Conservation (phyloP, 2,329 filamentous ascomycete genomes). For the Colletotrichum tropicicola region DNA sequence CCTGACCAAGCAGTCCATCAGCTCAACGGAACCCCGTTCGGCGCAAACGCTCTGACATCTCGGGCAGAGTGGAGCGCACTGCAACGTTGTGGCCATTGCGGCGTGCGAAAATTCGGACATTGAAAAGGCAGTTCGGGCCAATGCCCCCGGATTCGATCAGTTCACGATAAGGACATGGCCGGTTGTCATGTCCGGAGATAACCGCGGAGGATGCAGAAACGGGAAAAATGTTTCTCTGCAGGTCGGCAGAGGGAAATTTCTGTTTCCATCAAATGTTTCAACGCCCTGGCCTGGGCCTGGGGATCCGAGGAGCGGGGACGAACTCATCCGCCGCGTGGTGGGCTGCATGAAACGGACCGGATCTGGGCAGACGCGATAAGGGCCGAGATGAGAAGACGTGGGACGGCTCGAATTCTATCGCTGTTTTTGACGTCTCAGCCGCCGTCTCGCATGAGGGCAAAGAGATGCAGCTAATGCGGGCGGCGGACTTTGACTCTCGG, state of each 20-base stretch:
- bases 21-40: constrained; percentile 7
- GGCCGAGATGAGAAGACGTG: background rate
- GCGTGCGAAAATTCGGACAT: constrained; percentile 11
- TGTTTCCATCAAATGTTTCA: constrained; percentile 30
- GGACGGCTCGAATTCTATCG: background rate
- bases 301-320: constrained; percentile 21
- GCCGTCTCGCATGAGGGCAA: constrained; percentile 1
- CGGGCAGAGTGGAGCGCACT: constrained; percentile 13
- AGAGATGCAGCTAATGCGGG: background rate
- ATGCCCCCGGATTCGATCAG: background rate
- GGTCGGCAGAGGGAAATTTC: background rate
- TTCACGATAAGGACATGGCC: constrained; percentile 2
- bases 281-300: constrained; percentile 5
- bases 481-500: background rate
- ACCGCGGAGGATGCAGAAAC: constrained; percentile 10
- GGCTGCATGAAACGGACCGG: constrained; percentile 26
- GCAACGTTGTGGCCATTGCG: constrained; percentile 16
- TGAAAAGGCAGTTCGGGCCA: background rate
- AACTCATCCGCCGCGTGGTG: constrained; percentile 8
- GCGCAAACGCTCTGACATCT: constrained; percentile 22
- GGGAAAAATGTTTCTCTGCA: constrained; percentile 6
- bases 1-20: constrained; percentile 15
- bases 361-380: constrained; percentile 17
- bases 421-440: background rate
- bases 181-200: background rate